phyloP scores from a whole-genome alignment of 805 yeast species.

The Trichomonascus vanleenenianus region DNA sequence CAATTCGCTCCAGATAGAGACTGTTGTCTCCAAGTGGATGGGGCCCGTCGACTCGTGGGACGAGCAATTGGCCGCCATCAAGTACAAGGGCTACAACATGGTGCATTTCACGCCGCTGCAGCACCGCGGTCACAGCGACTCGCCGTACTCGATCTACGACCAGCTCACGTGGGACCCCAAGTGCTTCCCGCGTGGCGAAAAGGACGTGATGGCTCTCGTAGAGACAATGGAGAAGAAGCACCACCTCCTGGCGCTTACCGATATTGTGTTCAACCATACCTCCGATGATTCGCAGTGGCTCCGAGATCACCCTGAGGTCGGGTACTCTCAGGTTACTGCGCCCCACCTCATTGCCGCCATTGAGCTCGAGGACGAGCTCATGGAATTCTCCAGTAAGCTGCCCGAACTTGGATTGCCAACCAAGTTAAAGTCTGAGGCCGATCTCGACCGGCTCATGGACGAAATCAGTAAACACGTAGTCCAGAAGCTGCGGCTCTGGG shows the following conservation, averaged over 20 bases:
- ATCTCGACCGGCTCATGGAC: conserved; percentile 53
- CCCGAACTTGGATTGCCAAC: conserved; percentile 55
- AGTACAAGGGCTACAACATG: conserved; percentile 85
- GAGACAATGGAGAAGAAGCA: conserved; percentile 42
- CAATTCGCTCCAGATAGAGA: conserved; percentile 72
- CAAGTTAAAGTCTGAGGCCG: conserved; percentile 40
- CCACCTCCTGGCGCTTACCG: conserved; percentile 72
- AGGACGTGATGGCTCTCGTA: conserved; percentile 49
- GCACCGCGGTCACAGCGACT: conserved; percentile 78
- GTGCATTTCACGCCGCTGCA: conserved; percentile 93
- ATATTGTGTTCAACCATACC: conserved; percentile 91
- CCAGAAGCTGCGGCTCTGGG: conserved; percentile 69
- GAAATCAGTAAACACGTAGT: conserved; percentile 65
- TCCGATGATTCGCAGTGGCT: conserved; percentile 88
- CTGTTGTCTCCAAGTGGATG: conserved; percentile 88
- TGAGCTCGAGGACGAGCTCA: conserved; percentile 64
- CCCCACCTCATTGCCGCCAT: conserved; percentile 84
- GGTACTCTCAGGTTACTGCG: conserved; percentile 78
- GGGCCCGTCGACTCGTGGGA: conserved; percentile 68
- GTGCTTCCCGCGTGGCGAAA: conserved; percentile 46
- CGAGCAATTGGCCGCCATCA: conserved; percentile 48
- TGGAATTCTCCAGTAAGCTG: conserved; percentile 57
- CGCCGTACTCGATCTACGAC: conserved; percentile 88
- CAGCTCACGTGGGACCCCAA: conserved; percentile 70
- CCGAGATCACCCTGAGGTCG: conserved; percentile 78